phyloP scores from a whole-genome alignment of 83 land plant genomes.

The Thuja plicata region DNA sequence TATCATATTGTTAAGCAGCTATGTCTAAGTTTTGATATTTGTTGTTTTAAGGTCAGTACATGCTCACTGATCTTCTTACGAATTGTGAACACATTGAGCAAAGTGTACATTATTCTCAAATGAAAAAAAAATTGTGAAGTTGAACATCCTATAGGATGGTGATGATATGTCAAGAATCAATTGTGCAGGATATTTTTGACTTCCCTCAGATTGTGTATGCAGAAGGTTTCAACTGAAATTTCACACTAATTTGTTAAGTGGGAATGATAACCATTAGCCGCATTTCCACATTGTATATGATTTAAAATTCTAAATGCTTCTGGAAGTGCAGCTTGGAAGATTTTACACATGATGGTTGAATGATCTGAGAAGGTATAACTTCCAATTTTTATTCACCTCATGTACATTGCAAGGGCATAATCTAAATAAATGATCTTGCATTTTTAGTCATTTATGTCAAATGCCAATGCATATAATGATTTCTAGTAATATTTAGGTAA shows the following conservation, averaged over 20 bases:
- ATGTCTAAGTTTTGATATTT: background rate
- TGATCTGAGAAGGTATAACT: background rate
- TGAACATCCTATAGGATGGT: constrained; percentile 6
- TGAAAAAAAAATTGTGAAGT: background rate
- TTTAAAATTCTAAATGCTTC: background rate
- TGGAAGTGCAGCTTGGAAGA: background rate
- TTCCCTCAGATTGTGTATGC: background rate
- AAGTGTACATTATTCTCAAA: background rate
- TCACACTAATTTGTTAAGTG: background rate
- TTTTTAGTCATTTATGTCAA: constrained; percentile 1
- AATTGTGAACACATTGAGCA: background rate
- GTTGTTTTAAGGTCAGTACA: background rate
- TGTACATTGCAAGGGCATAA: background rate
- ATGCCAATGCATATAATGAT: background rate
- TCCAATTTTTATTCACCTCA: background rate
- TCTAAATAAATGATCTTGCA: background rate
- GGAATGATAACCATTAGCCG: background rate
- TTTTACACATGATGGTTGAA: background rate
- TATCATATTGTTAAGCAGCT: background rate
- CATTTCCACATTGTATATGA: background rate
- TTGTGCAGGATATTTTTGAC: background rate
- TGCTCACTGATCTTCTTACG: background rate
- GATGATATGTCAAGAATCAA: no score
- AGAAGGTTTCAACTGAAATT: background rate
- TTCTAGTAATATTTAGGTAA: background rate